Percentiles rank a stretch among this genome's conserved stretches.
phyloP scores from a whole-genome alignment of 768 basidiomycete genomes.

The Leucosporidium scottii region DNA sequence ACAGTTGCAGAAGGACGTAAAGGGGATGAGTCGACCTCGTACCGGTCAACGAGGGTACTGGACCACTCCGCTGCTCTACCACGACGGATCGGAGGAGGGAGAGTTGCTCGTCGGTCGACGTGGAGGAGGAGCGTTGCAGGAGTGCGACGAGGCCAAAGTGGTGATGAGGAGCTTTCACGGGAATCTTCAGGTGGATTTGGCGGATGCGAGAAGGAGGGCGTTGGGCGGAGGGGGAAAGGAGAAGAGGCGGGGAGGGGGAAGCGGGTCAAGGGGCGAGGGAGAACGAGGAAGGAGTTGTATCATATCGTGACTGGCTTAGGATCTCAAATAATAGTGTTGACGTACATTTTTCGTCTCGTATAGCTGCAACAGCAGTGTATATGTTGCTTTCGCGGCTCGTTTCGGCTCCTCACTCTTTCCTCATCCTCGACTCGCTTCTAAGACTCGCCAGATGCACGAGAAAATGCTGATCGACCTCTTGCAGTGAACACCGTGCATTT shows the following conservation, averaged over 20 bases:
- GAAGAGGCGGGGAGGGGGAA: background rate
- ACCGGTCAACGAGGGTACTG: background rate
- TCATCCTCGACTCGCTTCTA: too few relatives aligned
- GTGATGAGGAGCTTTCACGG: background rate
- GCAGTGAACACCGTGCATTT: too few relatives aligned
- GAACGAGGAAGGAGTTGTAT: background rate
- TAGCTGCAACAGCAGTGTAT: background rate
- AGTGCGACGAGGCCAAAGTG: background rate
- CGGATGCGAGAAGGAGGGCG: background rate
- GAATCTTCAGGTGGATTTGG: background rate
- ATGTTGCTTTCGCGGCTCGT: background rate
- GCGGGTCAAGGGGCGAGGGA: too few relatives aligned
- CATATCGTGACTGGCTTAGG: background rate
- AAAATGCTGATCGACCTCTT: too few relatives aligned
- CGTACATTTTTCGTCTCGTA: background rate
- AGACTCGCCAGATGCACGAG: too few relatives aligned
- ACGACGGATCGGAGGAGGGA: background rate
- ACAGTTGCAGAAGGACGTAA: background rate
- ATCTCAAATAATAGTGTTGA: background rate
- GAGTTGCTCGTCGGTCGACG: too few relatives aligned
- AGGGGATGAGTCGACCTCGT: background rate
- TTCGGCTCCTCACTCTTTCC: too few relatives aligned
- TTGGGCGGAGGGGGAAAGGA: background rate
- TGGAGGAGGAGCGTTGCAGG: too few relatives aligned
- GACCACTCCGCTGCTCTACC: background rate